Conservation (phyloP, 768 basidiomycete genomes). For the Leucogyrophana mollusca region DNA sequence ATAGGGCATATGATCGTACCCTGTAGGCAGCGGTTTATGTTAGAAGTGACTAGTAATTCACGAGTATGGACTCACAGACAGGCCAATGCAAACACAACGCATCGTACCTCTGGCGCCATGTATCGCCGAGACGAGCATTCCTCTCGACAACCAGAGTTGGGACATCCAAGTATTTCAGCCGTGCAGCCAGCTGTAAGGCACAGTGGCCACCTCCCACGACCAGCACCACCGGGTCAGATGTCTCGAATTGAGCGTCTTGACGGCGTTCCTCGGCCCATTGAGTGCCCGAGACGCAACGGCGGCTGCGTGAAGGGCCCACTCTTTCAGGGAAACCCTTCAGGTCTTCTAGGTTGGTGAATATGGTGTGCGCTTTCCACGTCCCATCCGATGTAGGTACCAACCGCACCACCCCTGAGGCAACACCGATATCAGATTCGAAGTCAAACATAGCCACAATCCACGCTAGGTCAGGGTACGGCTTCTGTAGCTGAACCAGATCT, state of each 20-base stretch:
- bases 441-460: conserved; percentile 54
- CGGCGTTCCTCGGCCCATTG: conserved; percentile 48
- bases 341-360: conserved; percentile 57
- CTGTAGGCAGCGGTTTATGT: conserved; percentile 25
- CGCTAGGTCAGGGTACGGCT: conserved; percentile 47
- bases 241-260: conserved; percentile 40
- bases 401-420: conserved; percentile 47
- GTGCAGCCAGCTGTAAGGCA: conserved; percentile 57
- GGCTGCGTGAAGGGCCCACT: conserved; percentile 37
- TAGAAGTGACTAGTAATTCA: not conserved
- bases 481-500: conserved; percentile 24
- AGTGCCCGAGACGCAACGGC: too few species aligned
- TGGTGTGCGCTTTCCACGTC: conserved; percentile 53
- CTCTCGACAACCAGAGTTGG: conserved; percentile 51
- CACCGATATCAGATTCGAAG: conserved; percentile 44
- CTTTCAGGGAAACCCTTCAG: conserved; percentile 49
- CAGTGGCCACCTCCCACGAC: conserved; percentile 61
- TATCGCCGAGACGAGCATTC: conserved; percentile 44
- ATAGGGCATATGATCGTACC: conserved; percentile 51
- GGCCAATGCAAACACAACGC: conserved; percentile 45
- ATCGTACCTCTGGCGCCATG: conserved; percentile 53
- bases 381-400: too few species aligned
- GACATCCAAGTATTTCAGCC: conserved; percentile 53
- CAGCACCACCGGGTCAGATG: too few species aligned
- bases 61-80: conserved; percentile 30